A percentile compares a stretch with the other conserved stretches of the same genome.
Evolutionary conservation across 2,329 filamentous ascomycete species (phyloP).

Genomic region (Escovopsis sp.): DNA sequence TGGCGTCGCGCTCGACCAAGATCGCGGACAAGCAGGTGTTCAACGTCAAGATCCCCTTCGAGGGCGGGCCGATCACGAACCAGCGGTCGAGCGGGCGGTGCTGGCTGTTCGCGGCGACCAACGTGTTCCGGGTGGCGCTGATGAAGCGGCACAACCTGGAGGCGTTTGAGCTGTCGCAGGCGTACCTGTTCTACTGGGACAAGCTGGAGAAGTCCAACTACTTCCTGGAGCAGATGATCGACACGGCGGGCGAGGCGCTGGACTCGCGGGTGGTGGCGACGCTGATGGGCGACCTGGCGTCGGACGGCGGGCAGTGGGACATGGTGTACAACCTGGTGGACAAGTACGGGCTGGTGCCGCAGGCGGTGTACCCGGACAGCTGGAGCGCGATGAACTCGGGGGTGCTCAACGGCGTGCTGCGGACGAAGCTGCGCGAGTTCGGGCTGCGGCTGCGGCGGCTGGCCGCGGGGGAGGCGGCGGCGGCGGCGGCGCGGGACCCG

Average conservation of each 20-base stretch:
- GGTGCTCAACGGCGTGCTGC: conserved; percentile 58
- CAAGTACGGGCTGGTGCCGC: conserved; percentile 82
- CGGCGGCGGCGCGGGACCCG: conserved; percentile 14
- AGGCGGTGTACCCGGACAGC: conserved; percentile 66
- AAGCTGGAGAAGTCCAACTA: conserved; percentile 86
- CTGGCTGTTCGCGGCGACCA: conserved; percentile 88
- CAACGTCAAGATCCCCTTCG: conserved; percentile 69
- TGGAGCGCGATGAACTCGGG: conserved; percentile 62
- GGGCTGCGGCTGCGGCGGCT: conserved; percentile 57
- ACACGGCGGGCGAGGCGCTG: conserved; percentile 55
- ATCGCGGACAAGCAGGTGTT: conserved; percentile 65
- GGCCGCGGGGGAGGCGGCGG: conserved; percentile 16
- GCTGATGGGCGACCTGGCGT: conserved; percentile 52
- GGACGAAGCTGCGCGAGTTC: conserved; percentile 76
- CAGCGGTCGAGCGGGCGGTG: conserved; percentile 70
- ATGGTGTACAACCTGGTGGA: conserved; percentile 77
- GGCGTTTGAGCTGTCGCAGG: conserved; percentile 72
- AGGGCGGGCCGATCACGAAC: conserved; percentile 73
- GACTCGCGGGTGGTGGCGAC: conserved; percentile 60
- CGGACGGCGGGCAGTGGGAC: conserved; percentile 82
- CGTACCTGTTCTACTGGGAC: conserved; percentile 86
- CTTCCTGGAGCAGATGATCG: conserved; percentile 73
- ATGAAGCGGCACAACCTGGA: conserved; percentile 71
- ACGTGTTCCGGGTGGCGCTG: conserved; percentile 76
- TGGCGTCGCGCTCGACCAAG: conserved; percentile 47